Evolutionary conservation across 2,329 filamentous ascomycete species (phyloP).

Genomic region (Lachnellula cervina): DNA sequence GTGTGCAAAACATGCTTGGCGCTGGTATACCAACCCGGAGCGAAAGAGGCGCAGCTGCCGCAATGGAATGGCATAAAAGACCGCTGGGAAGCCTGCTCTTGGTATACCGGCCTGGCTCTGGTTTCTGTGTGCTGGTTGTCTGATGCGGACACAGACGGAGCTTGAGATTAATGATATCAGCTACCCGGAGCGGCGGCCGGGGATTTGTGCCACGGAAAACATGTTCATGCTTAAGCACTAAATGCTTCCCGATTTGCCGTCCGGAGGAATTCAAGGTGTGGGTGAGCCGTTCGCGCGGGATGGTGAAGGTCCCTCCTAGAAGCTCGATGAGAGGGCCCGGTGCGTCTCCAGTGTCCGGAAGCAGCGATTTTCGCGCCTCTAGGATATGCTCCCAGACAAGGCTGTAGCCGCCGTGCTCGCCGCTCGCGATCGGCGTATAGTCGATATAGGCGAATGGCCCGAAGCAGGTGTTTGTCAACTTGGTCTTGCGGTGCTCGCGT

Average conservation of each 20-base stretch:
- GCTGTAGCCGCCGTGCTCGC: not conserved
- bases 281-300: not conserved
- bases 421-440: not conserved
- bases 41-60: not conserved
- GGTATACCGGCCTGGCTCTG: not conserved
- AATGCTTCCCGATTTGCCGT: constrained; percentile 1
- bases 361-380: constrained; percentile 1
- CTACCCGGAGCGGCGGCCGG: not conserved
- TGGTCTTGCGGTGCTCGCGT: constrained; percentile 1
- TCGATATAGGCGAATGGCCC: constrained; percentile 1
- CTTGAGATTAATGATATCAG: not conserved
- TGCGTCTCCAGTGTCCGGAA: not conserved
- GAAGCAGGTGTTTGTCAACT: constrained; percentile 3
- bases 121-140: not conserved
- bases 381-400: constrained; percentile 1
- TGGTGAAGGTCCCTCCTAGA: constrained; percentile 1
- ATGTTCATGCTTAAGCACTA: constrained; percentile 1
- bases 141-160: not conserved
- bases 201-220: not conserved
- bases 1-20: not conserved
- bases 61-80: not conserved
- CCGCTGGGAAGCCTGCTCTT: not conserved
- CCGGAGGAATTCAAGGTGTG: constrained; percentile 4
- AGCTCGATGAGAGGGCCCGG: not conserved
- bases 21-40: not conserved